Evolutionary conservation across 2,329 filamentous ascomycete genomes (phyloP), one percentile per base, ranked within the genome.

Genomic region (Aspergillus pseudoviridinutans): DNA sequence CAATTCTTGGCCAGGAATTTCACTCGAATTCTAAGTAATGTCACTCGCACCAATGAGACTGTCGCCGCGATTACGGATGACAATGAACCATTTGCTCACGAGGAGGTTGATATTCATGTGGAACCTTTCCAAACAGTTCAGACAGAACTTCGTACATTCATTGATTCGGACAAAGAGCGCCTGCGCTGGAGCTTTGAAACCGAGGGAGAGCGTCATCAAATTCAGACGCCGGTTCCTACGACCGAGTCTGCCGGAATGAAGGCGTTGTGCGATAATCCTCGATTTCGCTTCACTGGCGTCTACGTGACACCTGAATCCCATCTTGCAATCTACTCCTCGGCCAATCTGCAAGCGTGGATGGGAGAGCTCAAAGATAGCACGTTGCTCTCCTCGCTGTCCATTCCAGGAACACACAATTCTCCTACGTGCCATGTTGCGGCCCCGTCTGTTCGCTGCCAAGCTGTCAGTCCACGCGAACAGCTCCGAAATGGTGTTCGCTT

Each of bases 341-440:
- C 87, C 17, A 82, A 85, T 54, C 82, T 92, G 51, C 72, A 85
- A 60, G 76, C 80, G 54, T 96, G 94, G 94, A 97, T 97, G 92
- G 76, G 80, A 56, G 82, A 87, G 60, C 81, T 97, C 46, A 80
- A 82, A 59, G 84, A 92, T 67, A 82, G 86, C 22, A 88, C 85
- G 53, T 86, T 91, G 1, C 80, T 97, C 4, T 89, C 90, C 1
- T 83, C 88, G 2, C 84, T 99, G 51, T 94, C 89, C 51, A 94
- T 97, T 61, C 94, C 94, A 17, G 94, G 94, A 62, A 97, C 94
- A 0, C 94, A 99, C 80, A 97, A 99, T 77, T 91, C 90, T 20
- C 91, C 94, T 6, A 95, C 92, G 9, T 88, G 85, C 76, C 83
- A 95, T 79, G 83, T 85, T 51, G 92, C 94, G 12, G 83, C 97